A percentile compares a stretch with the other conserved stretches of the same genome.
These are phyloP conservation scores for Penicillium expansum DNA, from an alignment of 2,329 filamentous ascomycete species.

Conservation along the genomic window DNA sequence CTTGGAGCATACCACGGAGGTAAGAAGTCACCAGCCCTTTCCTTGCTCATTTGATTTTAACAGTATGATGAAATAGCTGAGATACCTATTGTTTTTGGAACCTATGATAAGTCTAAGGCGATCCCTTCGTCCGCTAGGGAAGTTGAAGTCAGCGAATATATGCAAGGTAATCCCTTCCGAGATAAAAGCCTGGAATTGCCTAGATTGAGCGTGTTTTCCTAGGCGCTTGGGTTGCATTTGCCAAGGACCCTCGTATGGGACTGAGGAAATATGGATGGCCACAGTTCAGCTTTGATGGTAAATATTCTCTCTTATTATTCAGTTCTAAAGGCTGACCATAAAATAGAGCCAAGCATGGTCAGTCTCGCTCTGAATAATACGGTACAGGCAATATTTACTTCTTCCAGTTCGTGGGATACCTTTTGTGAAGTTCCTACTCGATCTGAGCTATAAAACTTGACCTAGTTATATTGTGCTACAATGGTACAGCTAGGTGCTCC, in stretches of 20 bases:
- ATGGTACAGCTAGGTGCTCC: background rate
- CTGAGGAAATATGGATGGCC: constrained; percentile 5
- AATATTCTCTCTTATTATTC: background rate
- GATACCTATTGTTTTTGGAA: constrained; percentile 15
- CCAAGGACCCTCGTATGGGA: constrained; percentile 4
- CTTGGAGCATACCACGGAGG: constrained; percentile 44
- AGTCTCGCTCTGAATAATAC: constrained; percentile 2
- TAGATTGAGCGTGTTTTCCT: background rate
- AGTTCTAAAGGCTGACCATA: background rate
- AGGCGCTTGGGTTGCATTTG: constrained; percentile 11
- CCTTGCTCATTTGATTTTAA: background rate
- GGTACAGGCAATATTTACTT: background rate
- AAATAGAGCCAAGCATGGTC: background rate
- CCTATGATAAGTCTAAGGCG: constrained; percentile 2
- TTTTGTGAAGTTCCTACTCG: background rate
- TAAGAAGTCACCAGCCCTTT: constrained; percentile 14
- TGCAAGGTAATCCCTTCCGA: constrained; percentile 7
- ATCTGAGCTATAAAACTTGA: background rate
- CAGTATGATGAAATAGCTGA: constrained; percentile 1
- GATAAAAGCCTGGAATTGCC: background rate
- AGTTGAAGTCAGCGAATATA: constrained; percentile 8
- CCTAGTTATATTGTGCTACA: background rate
- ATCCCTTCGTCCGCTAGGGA: background rate
- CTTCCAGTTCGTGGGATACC: background rate
- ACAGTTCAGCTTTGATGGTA: background rate